Evolutionary conservation across 2,329 filamentous ascomycete species (phyloP), one percentile per base, ranked within the genome.

Genomic region (Aspergillus awamori): DNA sequence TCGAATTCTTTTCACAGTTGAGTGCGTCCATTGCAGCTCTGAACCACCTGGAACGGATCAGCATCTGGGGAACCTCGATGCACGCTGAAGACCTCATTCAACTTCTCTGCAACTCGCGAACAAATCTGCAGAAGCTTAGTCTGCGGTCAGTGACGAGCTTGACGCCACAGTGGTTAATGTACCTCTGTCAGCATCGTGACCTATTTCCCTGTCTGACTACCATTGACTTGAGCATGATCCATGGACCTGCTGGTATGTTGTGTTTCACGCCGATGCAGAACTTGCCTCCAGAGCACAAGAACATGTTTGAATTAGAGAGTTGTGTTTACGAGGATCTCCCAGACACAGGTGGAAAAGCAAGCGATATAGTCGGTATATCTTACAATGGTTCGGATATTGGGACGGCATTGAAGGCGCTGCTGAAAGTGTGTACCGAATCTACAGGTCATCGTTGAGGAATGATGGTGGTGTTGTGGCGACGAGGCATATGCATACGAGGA

Each of bases 1-100:
- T 61, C 5, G 59, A 63, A n/a, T 61, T 63, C 52, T 59, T 61
- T 11, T 15, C 55, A 8, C 20, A 63, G 5, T 53, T 62, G 8
- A 39, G 51, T 33, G 39, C 47, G 8, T 52, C 55, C n/a, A 15
- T 56, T 28, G 5, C 11, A 38, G 1, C 11, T 26, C 52, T 26
- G 49, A 5, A 28, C 45, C n/a, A 48, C 36, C 43, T 61, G 15
- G 61, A 63, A 48, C 28, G 61, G 13, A 49, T 63, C 15, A 22
- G 55, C 4, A 24, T 63, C 10, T 58, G 49, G 11, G 61, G 24
- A 30, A 61, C 59, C 2, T 24, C 55, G 1, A 57, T 63, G 13
- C 38, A 49, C 7, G n/a, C 47, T 8, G 56, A 36, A 10, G 55
- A 61, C 20, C 24, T 63, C 7, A 28, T 61, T 10, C 45, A 24